A percentile compares a stretch with the other conserved stretches of the same genome.
Conservation (phyloP, 495 filamentous ascomycete genomes). For the Aspergillus affinis region DNA sequence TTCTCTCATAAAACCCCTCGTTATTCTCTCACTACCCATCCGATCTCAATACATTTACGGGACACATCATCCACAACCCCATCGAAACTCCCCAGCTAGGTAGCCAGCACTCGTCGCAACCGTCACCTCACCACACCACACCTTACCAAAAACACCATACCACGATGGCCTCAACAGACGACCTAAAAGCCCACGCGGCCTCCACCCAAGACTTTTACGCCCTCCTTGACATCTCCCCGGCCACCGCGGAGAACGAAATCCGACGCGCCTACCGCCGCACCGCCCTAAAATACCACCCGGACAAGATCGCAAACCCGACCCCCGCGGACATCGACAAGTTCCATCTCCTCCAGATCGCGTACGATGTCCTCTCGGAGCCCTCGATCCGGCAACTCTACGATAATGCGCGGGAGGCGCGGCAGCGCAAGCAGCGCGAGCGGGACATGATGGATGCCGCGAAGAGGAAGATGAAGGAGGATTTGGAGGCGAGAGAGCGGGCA, state of each 20-base stretch:
- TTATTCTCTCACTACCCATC: too few relatives aligned
- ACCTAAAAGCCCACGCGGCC: constrained; percentile 55
- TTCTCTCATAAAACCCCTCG: background rate
- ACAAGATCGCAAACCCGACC: constrained; percentile 64
- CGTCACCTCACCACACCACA: background rate
- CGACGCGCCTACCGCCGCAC: constrained; percentile 86
- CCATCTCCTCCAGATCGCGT: constrained; percentile 68
- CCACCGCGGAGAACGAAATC: constrained; percentile 68
- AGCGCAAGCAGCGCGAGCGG: constrained; percentile 60
- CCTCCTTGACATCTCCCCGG: constrained; percentile 66
- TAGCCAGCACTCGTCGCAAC: background rate
- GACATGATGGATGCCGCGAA: constrained; percentile 66
- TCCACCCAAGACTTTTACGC: constrained; percentile 79
- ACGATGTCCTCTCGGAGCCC: constrained; percentile 68
- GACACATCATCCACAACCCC: background rate
- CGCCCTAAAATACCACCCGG: constrained; percentile 87
- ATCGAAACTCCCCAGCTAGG: background rate
- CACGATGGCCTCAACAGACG: constrained; percentile 45
- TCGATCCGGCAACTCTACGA: constrained; percentile 65
- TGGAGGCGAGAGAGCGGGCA: constrained; percentile 61
- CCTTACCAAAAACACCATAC: constrained; percentile 1
- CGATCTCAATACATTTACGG: background rate
- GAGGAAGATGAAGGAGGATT: constrained; percentile 72
- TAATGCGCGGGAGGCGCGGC: constrained; percentile 60
- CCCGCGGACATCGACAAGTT: constrained; percentile 66